Base-by-base conservation (phyloP, 495 filamentous ascomycete genomes). In the Bombardia bombarda region DNA sequence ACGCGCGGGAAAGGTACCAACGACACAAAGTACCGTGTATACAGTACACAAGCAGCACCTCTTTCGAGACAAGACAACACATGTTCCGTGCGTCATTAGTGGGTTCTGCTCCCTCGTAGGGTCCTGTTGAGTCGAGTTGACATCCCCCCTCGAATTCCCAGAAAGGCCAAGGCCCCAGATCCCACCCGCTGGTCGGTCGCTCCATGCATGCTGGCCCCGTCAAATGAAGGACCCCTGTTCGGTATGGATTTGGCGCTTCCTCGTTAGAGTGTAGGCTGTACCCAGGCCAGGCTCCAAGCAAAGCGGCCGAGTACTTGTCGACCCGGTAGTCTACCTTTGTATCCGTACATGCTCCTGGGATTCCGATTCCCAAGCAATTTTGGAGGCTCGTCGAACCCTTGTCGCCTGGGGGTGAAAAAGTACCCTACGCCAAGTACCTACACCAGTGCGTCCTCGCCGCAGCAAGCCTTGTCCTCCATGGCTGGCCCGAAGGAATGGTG, bases 201-300 rank as follows among this genome's bases (percentile, higher is more conserved):
- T 12, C 7, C 26, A 22, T 13, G 17, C 16, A 19, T 22, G 12
- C 39, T 13, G 26, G 25, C 39, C 17, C 16, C 5, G 34, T 37
- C 34, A 37, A 38, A 21, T 21, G 17, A 20, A 37, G 18, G 12
- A 30, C 38, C 33, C 42, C 12, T 43, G 39, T 19, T 35, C 44
- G 30, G 2, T 28, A 28, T 28, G 26, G 26, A 7, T 3, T n/a
- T n/a, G n/a, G n/a, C n/a, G n/a, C n/a, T n/a, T n/a, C n/a, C n/a
- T n/a, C n/a, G 26, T 28, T 8, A 13, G 26, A 3, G 26, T 8
- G 46, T 42, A 47, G 46, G 31, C 30, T 39, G 46, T 50, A 55
- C 51, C 36, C 32, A 32, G 37, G 19, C 45, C 42, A 51, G 52
- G 52, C 52, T 51, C 38, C 52, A 51, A 42, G 33, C 39, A 37